phyloP scores from a whole-genome alignment of 352 stramenopile species.

The Bremia lactucae region DNA sequence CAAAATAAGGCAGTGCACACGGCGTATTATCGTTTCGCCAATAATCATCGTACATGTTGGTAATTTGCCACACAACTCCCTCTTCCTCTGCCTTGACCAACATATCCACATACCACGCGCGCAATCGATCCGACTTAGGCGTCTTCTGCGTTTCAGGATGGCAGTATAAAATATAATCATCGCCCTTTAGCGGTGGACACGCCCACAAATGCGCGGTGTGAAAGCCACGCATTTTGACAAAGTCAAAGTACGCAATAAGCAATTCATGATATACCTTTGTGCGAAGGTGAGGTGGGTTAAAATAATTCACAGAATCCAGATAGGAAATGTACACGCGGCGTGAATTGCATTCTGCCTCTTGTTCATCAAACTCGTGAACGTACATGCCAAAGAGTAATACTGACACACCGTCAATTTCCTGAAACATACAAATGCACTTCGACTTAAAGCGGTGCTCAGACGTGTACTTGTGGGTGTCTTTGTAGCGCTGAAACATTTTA shows the following conservation, averaged over 20 bases:
- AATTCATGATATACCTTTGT: conserved; percentile 99
- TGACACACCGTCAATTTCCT: conserved; percentile 98
- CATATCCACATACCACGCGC: conserved; percentile 92
- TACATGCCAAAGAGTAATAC: conserved; percentile 99
- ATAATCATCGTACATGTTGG: conserved; percentile 94
- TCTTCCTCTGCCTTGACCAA: conserved; percentile 76
- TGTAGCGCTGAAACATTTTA: conserved; percentile 92
- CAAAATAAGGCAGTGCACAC: conserved; percentile 77
- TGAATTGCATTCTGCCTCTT: conserved; percentile 92
- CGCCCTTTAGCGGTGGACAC: conserved; percentile 97
- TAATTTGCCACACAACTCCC: conserved; percentile 90
- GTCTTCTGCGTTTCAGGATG: conserved; percentile 98
- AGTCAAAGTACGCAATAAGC: conserved; percentile 96
- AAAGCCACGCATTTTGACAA: conserved; percentile 94
- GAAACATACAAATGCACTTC: conserved; percentile 99
- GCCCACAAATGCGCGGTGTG: conserved; percentile 98
- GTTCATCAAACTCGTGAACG: conserved; percentile 98
- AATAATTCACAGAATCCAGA: conserved; percentile 99
- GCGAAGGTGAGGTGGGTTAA: conserved; percentile 91
- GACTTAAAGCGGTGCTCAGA: conserved; percentile 89
- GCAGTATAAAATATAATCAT: conserved; percentile 99
- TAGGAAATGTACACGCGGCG: conserved; percentile 97
- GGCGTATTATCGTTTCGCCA: conserved; percentile 84
- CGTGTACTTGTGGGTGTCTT: conserved; percentile 84
- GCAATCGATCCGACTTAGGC: conserved; percentile 95